Base-by-base conservation (phyloP, 257 asterid genomes). In the Solanum bulbocastanum region DNA sequence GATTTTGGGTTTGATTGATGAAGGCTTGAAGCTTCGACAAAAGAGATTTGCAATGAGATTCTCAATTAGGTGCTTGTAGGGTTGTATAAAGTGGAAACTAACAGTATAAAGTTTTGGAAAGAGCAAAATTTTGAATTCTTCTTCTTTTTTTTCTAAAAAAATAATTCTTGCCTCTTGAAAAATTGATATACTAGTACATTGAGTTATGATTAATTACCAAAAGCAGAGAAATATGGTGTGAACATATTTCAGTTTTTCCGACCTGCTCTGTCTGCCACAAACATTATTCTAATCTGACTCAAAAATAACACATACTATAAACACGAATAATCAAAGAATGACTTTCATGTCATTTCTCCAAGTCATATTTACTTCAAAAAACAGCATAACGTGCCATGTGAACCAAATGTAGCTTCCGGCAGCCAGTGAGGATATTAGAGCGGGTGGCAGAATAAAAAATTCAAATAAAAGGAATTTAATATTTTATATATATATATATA, bases 21-120 rank as follows among this genome's bases (percentile, higher is more conserved):
- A 88, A 88, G 27, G 65, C 68, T 81, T 76, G 76, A 86, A 73
- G 68, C 72, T 46, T 86, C 86, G 62, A 88, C 72, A 71, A 66
- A 58, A 37, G 75, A 60, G 65, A 82, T 40, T 87, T 87, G 90
- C 90, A 86, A 83, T 89, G 89, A 86, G 60, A 86, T 87, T 88
- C 86, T 58, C 40, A 86, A 13, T 88, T 88, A 87, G 89, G 87
- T 92, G 74, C 87, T 89, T 92, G 87, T 88, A 90, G 90, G 87
- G 40, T 86, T 95, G 96, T 95, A 91, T 88, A 91, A 94, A 89
- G 83, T 91, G 91, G 93, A 89, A 83, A 91, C 93, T 94, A 91
- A 93, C 92, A 84, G 87, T 85, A 87, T 71, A 91, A 88, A 86
- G 83, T 86, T 93, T 89, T 89, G 91, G 93, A 88, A 79, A 85